Evolutionary conservation across 2,329 filamentous ascomycete genomes (phyloP).

Genomic region (Botryotinia narcissicola): DNA sequence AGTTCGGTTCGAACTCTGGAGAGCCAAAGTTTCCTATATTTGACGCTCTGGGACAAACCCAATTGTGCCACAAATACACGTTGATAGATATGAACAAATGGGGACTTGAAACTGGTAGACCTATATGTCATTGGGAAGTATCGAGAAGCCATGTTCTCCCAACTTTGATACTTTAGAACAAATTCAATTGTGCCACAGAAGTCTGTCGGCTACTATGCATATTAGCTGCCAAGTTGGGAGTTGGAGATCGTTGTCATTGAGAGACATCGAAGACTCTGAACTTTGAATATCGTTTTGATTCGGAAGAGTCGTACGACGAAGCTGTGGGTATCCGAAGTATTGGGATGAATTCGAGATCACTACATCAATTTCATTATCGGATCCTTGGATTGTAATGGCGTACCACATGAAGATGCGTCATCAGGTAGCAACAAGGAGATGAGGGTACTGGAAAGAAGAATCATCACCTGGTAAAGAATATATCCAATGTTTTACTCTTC

Average conservation of each 20-base stretch:
- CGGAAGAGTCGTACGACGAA: not conserved
- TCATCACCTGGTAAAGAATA: not conserved
- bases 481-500: not conserved
- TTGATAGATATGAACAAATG: too few relatives aligned
- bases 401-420: not conserved
- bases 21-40: not conserved
- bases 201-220: not conserved
- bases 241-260: not conserved
- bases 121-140: not conserved
- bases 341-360: not conserved
- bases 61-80: not conserved
- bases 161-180: not conserved
- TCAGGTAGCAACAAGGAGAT: not conserved
- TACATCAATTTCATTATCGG: not conserved
- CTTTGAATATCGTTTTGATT: not conserved
- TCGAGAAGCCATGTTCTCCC: not conserved
- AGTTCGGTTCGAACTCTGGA: not conserved
- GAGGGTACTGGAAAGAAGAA: too few relatives aligned
- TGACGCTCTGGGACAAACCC: not conserved
- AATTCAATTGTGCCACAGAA: not conserved
- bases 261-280: not conserved
- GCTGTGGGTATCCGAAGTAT: slow-evolving; percentile 1
- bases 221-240: too few relatives aligned
- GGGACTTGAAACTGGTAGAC: not conserved
- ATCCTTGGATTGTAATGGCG: not conserved